Evolutionary conservation across 768 basidiomycete genomes (phyloP).

Genomic region (Baorangia bicolor): DNA sequence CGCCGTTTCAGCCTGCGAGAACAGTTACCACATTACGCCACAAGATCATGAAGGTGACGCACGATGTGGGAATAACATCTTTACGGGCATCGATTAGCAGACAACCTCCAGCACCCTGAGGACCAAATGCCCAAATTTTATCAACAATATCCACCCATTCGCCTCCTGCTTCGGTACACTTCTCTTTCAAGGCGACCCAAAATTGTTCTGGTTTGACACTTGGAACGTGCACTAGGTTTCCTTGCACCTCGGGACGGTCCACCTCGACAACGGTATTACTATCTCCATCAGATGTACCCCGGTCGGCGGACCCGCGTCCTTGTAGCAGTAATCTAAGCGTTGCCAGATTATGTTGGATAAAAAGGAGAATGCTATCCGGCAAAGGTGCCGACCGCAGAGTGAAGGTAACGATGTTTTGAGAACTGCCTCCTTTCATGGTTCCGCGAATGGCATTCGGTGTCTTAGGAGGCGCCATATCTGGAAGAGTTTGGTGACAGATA

Average conservation of each 20-base stretch:
- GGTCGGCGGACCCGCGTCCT: slow-evolving; percentile 42
- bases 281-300: slow-evolving; percentile 17
- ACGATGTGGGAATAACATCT: slow-evolving; percentile 51
- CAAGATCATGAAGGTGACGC: slow-evolving; percentile 31
- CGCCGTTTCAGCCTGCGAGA: slow-evolving; percentile 50
- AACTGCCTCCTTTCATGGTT: slow-evolving; percentile 68
- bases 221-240: slow-evolving; percentile 59
- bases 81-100: slow-evolving; percentile 75
- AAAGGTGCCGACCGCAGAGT: slow-evolving; percentile 82
- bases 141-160: slow-evolving; percentile 80
- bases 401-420: slow-evolving; percentile 73
- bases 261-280: slow-evolving; percentile 27
- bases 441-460: slow-evolving; percentile 69
- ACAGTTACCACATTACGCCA: slow-evolving; percentile 2
- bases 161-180: slow-evolving; percentile 62
- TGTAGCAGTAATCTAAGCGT: slow-evolving; percentile 62
- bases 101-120: slow-evolving; percentile 82
- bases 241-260: slow-evolving; percentile 47
- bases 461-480: slow-evolving; percentile 89
- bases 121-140: slow-evolving; percentile 89
- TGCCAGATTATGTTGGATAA: slow-evolving; percentile 70
- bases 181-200: slow-evolving; percentile 66
- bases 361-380: slow-evolving; percentile 67
- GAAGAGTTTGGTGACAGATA: not conserved
- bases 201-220: slow-evolving; percentile 74